Conservation (phyloP, 75 land plant species). For the Picea sitchensis region DNA sequence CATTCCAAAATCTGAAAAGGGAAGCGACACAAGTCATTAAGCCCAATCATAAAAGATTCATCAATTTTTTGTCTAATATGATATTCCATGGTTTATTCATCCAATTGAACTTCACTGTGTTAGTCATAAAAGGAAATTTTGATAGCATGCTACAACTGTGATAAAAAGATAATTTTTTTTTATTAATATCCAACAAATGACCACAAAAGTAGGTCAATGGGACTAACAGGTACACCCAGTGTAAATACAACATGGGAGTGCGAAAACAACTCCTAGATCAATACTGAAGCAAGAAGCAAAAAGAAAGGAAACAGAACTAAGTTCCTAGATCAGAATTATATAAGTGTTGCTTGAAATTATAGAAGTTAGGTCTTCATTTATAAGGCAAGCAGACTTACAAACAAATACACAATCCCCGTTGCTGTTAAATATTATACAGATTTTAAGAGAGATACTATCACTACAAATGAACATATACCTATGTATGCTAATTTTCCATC, state of each 20-base stretch:
- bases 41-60: too few species aligned
- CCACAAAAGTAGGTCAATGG: too few species aligned
- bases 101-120: too few species aligned
- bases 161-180: too few species aligned
- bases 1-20: constrained; percentile 93
- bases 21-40: neutral
- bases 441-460: constrained; percentile 5
- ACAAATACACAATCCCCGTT: neutral
- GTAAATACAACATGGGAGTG: too few species aligned
- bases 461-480: constrained; percentile 39
- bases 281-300: neutral
- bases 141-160: too few species aligned
- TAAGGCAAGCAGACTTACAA: neutral
- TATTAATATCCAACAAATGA: too few species aligned
- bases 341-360: neutral
- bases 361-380: neutral
- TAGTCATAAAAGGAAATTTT: too few species aligned
- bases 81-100: too few species aligned
- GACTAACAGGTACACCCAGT: too few species aligned
- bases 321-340: neutral
- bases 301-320: neutral
- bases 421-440: neutral
- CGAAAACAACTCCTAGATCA: neutral
- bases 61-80: too few species aligned
- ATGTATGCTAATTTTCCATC: constrained; percentile 96